Base-by-base conservation (phyloP, 225 moss, liverwort and hornwort species). In the Physcomitrium patens region DNA sequence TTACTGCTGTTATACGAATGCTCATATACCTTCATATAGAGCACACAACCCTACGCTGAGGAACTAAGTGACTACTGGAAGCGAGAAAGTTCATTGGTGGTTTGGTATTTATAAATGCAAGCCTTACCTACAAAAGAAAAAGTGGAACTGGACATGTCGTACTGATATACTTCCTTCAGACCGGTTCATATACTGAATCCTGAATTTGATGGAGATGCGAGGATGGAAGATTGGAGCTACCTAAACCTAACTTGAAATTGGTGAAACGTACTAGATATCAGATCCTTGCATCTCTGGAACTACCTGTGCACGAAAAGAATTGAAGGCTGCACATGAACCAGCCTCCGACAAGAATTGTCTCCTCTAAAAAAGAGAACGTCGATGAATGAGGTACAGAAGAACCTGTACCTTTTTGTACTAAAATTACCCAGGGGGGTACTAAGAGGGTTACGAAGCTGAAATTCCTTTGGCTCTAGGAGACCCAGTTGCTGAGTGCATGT, bases 401-500 rank as follows among this genome's bases (percentile, higher is more conserved):
- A 84, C 84, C 79, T 60, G 47, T 54, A 19, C 28, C 44, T 66
- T 57, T 69, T 55, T 11, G 61, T 68, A 79, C 71, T 27, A 70
- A 74, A 82, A 4, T 37, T 37, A 71, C 49, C 66, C 76, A 69
- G 16, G 74, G 66, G 42, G 61, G 63, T 1, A 55, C 47, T 46
- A 3, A 19, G n/a, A 57, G 22, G 74, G 77, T 87, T 84, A 87
- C 72, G 87, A 84, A 41, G 84, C 81, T 24, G 87, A 87, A 55
- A 82, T 84, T 60, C 82, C 60, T 64, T 77, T 84, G 43, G 82
- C 84, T 77, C 87, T 84, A 8, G 85, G 82, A 60, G 85, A 88
- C 20, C 88, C 88, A 12, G 82, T 76, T 14, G 88, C 61, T 4
- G 90, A 85, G 71, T 90, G 86, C 89, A 89, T 84, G 28, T 88